These are phyloP conservation scores for Plantago ovata DNA, from an alignment of 257 asterid species.

Conservation along the genomic window DNA sequence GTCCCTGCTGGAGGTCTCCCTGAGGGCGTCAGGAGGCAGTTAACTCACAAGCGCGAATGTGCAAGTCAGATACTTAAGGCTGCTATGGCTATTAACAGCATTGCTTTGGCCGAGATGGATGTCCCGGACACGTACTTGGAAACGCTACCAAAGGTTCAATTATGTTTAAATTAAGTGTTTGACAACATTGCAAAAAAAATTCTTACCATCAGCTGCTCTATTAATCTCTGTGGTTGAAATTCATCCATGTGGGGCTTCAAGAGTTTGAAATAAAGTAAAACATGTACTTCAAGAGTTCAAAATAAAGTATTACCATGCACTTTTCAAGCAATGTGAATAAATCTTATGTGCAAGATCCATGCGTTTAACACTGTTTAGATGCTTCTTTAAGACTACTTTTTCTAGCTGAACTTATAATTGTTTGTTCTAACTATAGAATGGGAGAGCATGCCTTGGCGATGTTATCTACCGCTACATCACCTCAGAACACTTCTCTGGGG, in stretches of 20 bases:
- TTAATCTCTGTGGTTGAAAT: too few relatives aligned
- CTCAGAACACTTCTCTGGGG: conserved; percentile 79
- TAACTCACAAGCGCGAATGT: conserved; percentile 70
- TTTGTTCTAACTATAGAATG: conserved; percentile 44
- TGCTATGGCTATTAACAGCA: conserved; percentile 69
- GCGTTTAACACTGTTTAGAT: too few relatives aligned
- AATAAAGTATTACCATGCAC: too few relatives aligned
- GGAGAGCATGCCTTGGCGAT: conserved; percentile 85
- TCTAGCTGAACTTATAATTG: neutral
- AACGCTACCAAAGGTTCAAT: conserved; percentile 82
- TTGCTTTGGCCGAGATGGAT: conserved; percentile 86
- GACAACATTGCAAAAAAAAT: too few relatives aligned
- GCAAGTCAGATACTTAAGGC: conserved; percentile 91
- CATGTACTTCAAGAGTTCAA: too few relatives aligned
- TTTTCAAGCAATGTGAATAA: too few relatives aligned
- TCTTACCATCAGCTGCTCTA: too few relatives aligned
- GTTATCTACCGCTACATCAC: conserved; percentile 78
- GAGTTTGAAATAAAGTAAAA: too few relatives aligned
- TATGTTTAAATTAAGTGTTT: too few relatives aligned
- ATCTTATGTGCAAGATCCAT: too few relatives aligned
- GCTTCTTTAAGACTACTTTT: too few relatives aligned
- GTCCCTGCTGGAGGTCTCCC: conserved; percentile 79
- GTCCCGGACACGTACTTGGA: conserved; percentile 84
- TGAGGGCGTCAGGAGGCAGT: conserved; percentile 49
- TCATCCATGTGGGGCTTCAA: too few relatives aligned